phyloP scores from a whole-genome alignment of 768 basidiomycete species.

The Trametes cubensis region DNA sequence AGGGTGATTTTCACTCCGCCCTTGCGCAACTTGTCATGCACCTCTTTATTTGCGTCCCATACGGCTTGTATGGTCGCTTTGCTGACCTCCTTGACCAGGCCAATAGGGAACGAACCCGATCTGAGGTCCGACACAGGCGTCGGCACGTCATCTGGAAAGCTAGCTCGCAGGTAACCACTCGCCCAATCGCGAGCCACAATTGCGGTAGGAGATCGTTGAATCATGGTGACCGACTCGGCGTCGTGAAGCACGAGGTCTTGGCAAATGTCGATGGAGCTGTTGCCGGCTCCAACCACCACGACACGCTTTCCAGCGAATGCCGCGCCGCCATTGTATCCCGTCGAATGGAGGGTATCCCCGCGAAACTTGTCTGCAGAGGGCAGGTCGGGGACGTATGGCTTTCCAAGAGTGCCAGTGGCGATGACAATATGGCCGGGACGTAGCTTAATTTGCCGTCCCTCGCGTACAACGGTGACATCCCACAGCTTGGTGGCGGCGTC shows the following conservation, averaged over 20 bases:
- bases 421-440: constrained; percentile 55
- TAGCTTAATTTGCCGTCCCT: constrained; percentile 41
- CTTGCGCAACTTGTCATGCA: constrained; percentile 40
- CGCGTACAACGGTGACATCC: constrained; percentile 47
- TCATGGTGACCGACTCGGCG: constrained; percentile 42
- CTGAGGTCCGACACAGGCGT: constrained; percentile 42
- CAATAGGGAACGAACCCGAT: constrained; percentile 37
- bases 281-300: constrained; percentile 67
- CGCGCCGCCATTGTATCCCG: constrained; percentile 48
- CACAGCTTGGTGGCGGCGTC: constrained; percentile 44
- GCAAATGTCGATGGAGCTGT: constrained; percentile 39
- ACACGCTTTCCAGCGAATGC: constrained; percentile 64
- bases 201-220: constrained; percentile 44
- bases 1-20: constrained; percentile 43
- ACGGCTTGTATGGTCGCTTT: constrained; percentile 10
- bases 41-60: constrained; percentile 33
- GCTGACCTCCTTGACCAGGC: constrained; percentile 2
- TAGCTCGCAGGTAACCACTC: background rate
- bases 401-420: constrained; percentile 57
- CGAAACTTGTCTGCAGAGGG: constrained; percentile 50
- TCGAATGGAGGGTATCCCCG: constrained; percentile 57
- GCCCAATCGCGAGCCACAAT: constrained; percentile 29
- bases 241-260: constrained; percentile 40
- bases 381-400: constrained; percentile 47
- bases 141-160: constrained; percentile 33